These are phyloP conservation scores for Lagenaria siceraria DNA, from an alignment of 306 rosid genomes.

Conservation along the genomic window DNA sequence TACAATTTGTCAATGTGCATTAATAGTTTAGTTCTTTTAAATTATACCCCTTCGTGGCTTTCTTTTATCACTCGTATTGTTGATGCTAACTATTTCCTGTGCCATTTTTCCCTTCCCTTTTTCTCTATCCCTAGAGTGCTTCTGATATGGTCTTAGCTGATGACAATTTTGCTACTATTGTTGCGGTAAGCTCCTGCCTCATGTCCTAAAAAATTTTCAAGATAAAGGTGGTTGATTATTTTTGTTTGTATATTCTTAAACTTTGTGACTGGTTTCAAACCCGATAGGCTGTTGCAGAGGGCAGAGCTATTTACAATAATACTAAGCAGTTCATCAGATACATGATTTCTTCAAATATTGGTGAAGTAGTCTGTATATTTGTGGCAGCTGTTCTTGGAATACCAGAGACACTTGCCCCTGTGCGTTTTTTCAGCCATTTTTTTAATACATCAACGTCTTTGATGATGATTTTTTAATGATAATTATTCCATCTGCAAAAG, in stretches of 20 bases:
- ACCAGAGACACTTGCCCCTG: conserved; percentile 97
- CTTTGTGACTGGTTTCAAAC: conserved; percentile 14
- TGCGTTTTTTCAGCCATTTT: conserved; percentile 29
- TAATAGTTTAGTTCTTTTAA: background rate
- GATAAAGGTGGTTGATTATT: background rate
- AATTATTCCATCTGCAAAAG: background rate
- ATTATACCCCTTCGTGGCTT: background rate
- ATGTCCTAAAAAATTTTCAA: background rate
- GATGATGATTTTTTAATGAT: background rate
- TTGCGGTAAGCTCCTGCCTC: conserved; percentile 53
- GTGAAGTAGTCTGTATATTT: conserved; percentile 98
- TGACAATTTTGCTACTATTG: conserved; percentile 94
- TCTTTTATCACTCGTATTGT: background rate
- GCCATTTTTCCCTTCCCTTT: background rate
- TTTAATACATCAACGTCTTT: background rate
- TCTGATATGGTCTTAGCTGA: conserved; percentile 97
- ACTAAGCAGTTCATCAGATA: conserved; percentile 96
- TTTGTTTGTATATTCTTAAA: background rate
- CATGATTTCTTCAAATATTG: conserved; percentile 98
- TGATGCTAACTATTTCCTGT: background rate
- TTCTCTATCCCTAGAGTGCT: conserved; percentile 48
- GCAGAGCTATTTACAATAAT: conserved; percentile 92
- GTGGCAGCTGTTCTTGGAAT: conserved; percentile 98
- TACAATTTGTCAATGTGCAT: background rate
- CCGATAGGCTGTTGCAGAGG: conserved; percentile 93